Percentiles rank a stretch among this genome's conserved stretches.
Conservation (phyloP, 352 stramenopile genomes). For the Phytophthora palmivora region DNA sequence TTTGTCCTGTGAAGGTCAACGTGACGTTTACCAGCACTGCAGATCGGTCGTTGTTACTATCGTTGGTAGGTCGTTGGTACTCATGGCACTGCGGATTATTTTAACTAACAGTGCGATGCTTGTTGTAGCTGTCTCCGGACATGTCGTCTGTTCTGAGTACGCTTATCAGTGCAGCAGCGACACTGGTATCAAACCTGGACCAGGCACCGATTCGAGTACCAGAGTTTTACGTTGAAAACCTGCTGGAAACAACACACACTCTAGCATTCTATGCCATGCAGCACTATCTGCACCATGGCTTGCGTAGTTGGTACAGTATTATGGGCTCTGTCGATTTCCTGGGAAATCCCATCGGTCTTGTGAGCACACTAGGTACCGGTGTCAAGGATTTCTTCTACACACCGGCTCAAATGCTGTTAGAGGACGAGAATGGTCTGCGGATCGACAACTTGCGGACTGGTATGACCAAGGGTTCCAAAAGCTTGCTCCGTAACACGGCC, state of each 20-base stretch:
- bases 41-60: conserved; percentile 83
- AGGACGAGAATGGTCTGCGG: conserved; percentile 85
- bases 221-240: conserved; percentile 91
- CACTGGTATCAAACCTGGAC: conserved; percentile 87
- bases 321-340: conserved; percentile 92
- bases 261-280: conserved; percentile 88
- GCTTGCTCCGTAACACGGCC: conserved; percentile 84
- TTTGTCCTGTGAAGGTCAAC: conserved; percentile 89
- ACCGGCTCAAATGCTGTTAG: conserved; percentile 92
- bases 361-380: conserved; percentile 88
- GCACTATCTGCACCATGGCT: conserved; percentile 86
- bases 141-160: conserved; percentile 84
- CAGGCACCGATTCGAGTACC: conserved; percentile 88
- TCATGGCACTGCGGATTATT: not conserved
- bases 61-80: conserved; percentile 53
- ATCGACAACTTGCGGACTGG: conserved; percentile 89
- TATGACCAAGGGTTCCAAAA: conserved; percentile 91
- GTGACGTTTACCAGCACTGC: conserved; percentile 89
- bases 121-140: conserved; percentile 71
- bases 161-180: conserved; percentile 80
- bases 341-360: conserved; percentile 90
- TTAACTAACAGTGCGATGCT: conserved; percentile 10
- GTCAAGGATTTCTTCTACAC: conserved; percentile 97
- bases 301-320: conserved; percentile 89
- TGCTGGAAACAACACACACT: conserved; percentile 88